Base-by-base conservation (phyloP, 352 stramenopile species). In the Phytopythium ostracodes region DNA sequence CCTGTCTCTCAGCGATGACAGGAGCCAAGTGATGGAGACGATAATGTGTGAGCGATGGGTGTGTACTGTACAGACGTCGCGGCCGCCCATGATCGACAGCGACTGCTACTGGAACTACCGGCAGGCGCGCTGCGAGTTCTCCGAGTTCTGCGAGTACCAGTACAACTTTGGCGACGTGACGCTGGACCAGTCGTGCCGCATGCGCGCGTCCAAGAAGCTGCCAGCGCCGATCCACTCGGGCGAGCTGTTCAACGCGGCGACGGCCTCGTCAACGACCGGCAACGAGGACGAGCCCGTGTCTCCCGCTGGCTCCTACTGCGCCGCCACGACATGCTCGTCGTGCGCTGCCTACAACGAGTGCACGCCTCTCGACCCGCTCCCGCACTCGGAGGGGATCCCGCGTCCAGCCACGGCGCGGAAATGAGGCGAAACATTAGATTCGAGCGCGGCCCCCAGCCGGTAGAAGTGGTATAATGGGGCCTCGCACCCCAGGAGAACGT, bases 31-130 rank as follows among this genome's bases (percentile, higher is more conserved):
- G 42, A 25, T 17, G 35, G 49, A 51, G 38, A 54, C 51, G 64
- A 52, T 42, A 17, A 51, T 20, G 8, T 27, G 52, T 54, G 43
- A 35, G 4, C 25, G 33, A n/a, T n/a, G n/a, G n/a, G n/a, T n/a
- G 33, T 25, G 22, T 22, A 15, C n/a, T 14, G 1, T 36, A 20
- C 46, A 84, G 75, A 78, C 75, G 18, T 86, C 72, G 35, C 79
- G 85, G 18, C 83, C 83, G 17, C 85, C 85, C 10, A 69, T 85
- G 29, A 76, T 91, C 62, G 83, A 94, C 62, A 67, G 63, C 40
- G 85, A 94, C 58, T 94, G 85, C 72, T 92, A 92, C 65, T 94
- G 83, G 83, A 92, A 94, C 64, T 92, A 94, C 60, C 76, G 82
- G 24, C 66, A 81, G 33, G 81, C 81, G 18, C 69, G 73, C 46